Base-by-base conservation (phyloP, 2,329 filamentous ascomycete species). In the Fusarium sp. region DNA sequence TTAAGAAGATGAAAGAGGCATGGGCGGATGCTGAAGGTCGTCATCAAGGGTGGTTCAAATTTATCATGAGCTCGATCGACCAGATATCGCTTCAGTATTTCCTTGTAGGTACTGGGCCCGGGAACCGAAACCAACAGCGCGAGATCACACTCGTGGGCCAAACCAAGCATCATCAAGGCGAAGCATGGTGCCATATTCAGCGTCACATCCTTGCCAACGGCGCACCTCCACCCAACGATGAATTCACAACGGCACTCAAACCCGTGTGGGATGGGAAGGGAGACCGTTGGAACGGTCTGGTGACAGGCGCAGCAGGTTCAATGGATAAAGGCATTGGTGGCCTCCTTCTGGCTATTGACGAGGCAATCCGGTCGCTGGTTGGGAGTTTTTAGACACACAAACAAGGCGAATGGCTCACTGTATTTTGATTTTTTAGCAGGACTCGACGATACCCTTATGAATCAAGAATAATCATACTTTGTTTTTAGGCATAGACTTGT, bases 1-100 rank as follows among this genome's bases (percentile, higher is more conserved):
- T 93, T 3, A 82, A 86, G 57, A 76, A 77, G 32, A 80, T 93
- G 19, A 86, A 91, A 63, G 75, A 76, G 15, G 73, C 76, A 2
- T 88, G 86, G 82, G 74, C 75, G 11, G 66, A 71, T 31, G 60
- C 80, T 4, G 69, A 76, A 19, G 70, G 72, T 10, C 78, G 75
- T 10, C 78, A 78, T 31, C 78, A 80, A 47, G 82, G 80, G 11
- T 73, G 70, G 4, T 76, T 87, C 10, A 80, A 79, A 35, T 76
- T 89, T 36, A 79, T 82, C 17, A 77, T 82, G 52, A 79, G 82
- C 58, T 77, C 81, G 2, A 73, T 87, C 3, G 85, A 88, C 64
- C 87, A 83, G 80, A 80, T 84, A 47, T 78, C 78, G 9, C 71
- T 90, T 8, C 79, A 80, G 33, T 89, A 88, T 66, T 73, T 71